phyloP scores from a whole-genome alignment of 148 eudicot species.

The Gaultheria prostrata region DNA sequence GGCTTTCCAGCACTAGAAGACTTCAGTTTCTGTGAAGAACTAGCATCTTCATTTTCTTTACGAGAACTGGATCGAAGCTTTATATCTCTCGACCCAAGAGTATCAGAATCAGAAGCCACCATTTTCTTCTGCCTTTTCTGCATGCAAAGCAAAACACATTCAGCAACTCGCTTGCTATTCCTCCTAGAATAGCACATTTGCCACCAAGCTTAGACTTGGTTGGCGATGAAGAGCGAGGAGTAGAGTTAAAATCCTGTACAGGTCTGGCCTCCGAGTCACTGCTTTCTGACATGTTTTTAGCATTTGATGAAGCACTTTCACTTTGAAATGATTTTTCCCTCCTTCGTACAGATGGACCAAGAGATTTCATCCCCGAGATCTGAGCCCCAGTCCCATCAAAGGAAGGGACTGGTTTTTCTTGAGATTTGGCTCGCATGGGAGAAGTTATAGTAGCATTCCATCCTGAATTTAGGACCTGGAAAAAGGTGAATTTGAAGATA shows the following conservation, averaged over 20 bases:
- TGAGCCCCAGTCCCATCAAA: constrained; percentile 43
- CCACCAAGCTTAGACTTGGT: constrained; percentile 39
- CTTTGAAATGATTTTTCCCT: constrained; percentile 61
- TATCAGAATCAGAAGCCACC: constrained; percentile 61
- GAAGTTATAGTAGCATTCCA: constrained; percentile 31
- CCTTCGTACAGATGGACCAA: constrained; percentile 43
- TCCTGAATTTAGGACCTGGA: constrained; percentile 53
- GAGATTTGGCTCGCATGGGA: constrained; percentile 32
- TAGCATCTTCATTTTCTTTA: constrained; percentile 51
- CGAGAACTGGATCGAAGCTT: constrained; percentile 44
- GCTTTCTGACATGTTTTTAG: constrained; percentile 61
- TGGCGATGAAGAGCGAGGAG: constrained; percentile 32
- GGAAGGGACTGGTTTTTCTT: constrained; percentile 45
- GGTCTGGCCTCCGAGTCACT: constrained; percentile 75
- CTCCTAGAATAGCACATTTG: constrained; percentile 47
- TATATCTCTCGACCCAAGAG: constrained; percentile 44
- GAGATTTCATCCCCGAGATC: constrained; percentile 40
- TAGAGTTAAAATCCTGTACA: constrained; percentile 35
- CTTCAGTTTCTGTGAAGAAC: constrained; percentile 46
- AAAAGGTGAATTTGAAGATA: constrained; percentile 13
- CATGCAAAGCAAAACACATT: constrained; percentile 52
- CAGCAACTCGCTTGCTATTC: constrained; percentile 72
- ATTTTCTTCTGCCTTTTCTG: constrained; percentile 75
- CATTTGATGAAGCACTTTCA: constrained; percentile 80
- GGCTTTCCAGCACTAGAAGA: constrained; percentile 46